Evolutionary conservation across 306 rosid species (phyloP).

Genomic region (Quercus mongolica): DNA sequence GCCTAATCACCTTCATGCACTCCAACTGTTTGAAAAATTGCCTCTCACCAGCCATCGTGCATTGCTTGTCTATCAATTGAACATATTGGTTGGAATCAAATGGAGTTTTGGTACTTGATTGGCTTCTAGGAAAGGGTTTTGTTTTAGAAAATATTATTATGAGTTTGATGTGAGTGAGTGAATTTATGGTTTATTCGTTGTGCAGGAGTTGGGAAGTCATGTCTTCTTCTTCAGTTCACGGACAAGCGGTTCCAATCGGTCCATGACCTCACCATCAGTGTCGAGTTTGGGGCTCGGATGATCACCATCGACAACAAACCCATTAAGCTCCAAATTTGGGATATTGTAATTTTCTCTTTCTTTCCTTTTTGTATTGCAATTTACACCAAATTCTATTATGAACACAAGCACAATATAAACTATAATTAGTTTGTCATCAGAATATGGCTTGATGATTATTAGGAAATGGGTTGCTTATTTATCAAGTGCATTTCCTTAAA

Average conservation of each 20-base stretch:
- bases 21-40: too few relatives aligned
- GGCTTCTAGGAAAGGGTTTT: too few relatives aligned
- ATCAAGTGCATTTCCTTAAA: too few relatives aligned
- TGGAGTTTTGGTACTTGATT: too few relatives aligned
- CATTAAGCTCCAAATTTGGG: conserved; percentile 98
- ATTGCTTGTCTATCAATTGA: too few relatives aligned
- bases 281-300: conserved; percentile 98
- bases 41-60: neutral
- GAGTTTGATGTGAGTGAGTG: neutral
- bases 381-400: neutral
- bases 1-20: too few relatives aligned
- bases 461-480: neutral
- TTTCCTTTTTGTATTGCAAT: neutral
- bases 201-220: conserved; percentile 93
- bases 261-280: conserved; percentile 94
- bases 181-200: neutral
- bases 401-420: too few relatives aligned
- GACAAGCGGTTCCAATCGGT: conserved; percentile 97
- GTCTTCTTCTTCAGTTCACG: conserved; percentile 93
- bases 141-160: too few relatives aligned
- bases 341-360: conserved; percentile 63
- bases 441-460: neutral
- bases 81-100: too few relatives aligned
- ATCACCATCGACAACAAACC: conserved; percentile 88
- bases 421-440: neutral